Evolutionary conservation across 1,284 basidiomycete genomes (phyloP).

Genomic region (Cystobasidiaceae sp.): DNA sequence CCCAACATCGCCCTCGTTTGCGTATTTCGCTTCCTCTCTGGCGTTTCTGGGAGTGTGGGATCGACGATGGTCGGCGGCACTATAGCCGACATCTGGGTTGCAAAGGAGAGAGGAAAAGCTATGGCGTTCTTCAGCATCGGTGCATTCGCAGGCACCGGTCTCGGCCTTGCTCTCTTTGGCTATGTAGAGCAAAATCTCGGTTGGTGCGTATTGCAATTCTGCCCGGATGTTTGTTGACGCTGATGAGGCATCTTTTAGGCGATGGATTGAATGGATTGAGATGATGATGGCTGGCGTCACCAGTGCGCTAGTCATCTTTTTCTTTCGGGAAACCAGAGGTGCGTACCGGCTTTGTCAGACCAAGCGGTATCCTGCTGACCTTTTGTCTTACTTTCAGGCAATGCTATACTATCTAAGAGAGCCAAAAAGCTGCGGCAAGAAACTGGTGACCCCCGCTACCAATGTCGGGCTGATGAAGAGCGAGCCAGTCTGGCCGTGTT

Average conservation of each 20-base stretch:
- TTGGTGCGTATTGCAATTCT: not conserved
- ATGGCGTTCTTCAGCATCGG: slow-evolving; percentile 32
- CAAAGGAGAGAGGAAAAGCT: slow-evolving; percentile 30
- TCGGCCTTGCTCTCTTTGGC: slow-evolving; percentile 21
- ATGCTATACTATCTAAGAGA: slow-evolving; percentile 30
- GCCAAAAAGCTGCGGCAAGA: slow-evolving; percentile 35
- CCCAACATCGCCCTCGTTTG: slow-evolving; percentile 41
- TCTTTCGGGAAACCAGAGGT: slow-evolving; percentile 32
- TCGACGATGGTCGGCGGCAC: slow-evolving; percentile 44
- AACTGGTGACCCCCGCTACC: slow-evolving; percentile 45
- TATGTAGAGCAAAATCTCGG: slow-evolving; percentile 30
- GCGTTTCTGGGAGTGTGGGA: slow-evolving; percentile 42
- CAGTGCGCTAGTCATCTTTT: slow-evolving; percentile 4
- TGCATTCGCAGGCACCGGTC: slow-evolving; percentile 29
- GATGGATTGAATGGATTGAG: slow-evolving; percentile 32
- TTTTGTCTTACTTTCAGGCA: not conserved
- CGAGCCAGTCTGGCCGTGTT: slow-evolving; percentile 43
- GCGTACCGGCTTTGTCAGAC: not conserved
- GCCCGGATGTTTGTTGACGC: not conserved
- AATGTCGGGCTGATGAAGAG: slow-evolving; percentile 44
- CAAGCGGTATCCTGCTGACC: not conserved
- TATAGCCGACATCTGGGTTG: slow-evolving; percentile 40
- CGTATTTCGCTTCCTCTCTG: slow-evolving; percentile 41
- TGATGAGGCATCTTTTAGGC: not conserved
- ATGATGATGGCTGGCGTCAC: slow-evolving; percentile 30